Evolutionary conservation across 148 eudicot genomes (phyloP).

Genomic region (Fallopia convolvulus): DNA sequence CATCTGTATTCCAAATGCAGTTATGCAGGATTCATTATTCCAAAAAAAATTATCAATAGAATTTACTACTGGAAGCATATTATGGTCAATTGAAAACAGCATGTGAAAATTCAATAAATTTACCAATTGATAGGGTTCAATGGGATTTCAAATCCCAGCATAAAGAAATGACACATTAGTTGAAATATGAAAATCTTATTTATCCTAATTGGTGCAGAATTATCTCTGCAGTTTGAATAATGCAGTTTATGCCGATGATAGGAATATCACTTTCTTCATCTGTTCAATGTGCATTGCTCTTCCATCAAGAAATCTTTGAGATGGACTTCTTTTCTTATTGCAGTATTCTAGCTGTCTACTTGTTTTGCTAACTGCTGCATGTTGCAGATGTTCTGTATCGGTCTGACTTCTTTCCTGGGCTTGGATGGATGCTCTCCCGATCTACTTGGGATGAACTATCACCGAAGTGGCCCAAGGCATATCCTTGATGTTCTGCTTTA

Average conservation of each 20-base stretch:
- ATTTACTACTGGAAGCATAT: neutral
- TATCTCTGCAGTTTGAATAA: neutral
- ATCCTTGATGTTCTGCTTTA: constrained; percentile 50
- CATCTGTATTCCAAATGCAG: neutral
- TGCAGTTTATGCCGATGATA: neutral
- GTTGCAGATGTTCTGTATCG: constrained; percentile 86
- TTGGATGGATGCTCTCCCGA: constrained; percentile 95
- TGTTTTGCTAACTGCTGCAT: constrained; percentile 6
- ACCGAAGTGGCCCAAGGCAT: constrained; percentile 99
- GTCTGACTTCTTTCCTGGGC: constrained; percentile 99
- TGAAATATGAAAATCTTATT: neutral
- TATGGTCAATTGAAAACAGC: neutral
- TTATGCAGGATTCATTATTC: neutral
- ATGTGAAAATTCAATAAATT: neutral
- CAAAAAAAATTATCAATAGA: neutral
- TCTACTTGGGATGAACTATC: constrained; percentile 93
- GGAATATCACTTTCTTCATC: neutral
- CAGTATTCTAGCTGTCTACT: neutral
- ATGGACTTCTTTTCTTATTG: neutral
- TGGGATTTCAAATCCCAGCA: neutral
- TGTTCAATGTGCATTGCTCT: neutral
- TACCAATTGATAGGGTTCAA: neutral
- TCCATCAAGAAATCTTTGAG: neutral
- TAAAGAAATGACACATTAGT: constrained; percentile 3
- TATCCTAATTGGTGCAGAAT: neutral